A percentile compares a stretch with the other conserved stretches of the same genome.
phyloP scores from a whole-genome alignment of 345 rosid genomes.

The Iberis pinnata region DNA sequence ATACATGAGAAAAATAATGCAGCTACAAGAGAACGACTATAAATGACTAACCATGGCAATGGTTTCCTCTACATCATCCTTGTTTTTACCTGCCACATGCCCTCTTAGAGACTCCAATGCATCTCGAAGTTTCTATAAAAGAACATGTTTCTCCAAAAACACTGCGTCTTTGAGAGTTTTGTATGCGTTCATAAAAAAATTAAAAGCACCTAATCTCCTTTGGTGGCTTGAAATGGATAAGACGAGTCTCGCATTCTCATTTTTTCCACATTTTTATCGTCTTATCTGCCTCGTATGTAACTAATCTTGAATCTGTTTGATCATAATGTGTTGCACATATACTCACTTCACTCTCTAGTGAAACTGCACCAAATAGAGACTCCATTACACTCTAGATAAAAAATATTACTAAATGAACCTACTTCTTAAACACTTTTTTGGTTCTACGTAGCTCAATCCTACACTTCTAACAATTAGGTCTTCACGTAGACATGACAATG shows the following conservation, averaged over 20 bases:
- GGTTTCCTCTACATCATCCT: conserved; percentile 95
- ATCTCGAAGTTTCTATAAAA: conserved; percentile 93
- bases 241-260: conserved; percentile 86
- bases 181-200: too few species aligned
- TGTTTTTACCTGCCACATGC: conserved; percentile 83
- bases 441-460: too few species aligned
- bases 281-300: conserved; percentile 76
- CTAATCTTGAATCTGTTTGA: conserved; percentile 63
- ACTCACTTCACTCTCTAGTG: conserved; percentile 93
- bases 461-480: too few species aligned
- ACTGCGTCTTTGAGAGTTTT: conserved; percentile 83
- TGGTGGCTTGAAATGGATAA: conserved; percentile 78
- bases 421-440: too few species aligned
- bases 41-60: conserved; percentile 67
- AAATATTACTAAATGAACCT: too few species aligned
- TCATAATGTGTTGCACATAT: conserved; percentile 68
- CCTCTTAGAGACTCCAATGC: conserved; percentile 84
- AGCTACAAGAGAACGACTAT: neutral
- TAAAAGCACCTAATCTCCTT: conserved; percentile 74
- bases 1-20: too few species aligned
- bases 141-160: conserved; percentile 93
- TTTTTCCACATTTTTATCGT: conserved; percentile 97
- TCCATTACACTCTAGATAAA: too few species aligned
- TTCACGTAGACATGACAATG: too few species aligned
- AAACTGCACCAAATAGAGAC: too few species aligned